phyloP scores from a whole-genome alignment of 345 rosid species.

The Diplotaxis tenuifolia region DNA sequence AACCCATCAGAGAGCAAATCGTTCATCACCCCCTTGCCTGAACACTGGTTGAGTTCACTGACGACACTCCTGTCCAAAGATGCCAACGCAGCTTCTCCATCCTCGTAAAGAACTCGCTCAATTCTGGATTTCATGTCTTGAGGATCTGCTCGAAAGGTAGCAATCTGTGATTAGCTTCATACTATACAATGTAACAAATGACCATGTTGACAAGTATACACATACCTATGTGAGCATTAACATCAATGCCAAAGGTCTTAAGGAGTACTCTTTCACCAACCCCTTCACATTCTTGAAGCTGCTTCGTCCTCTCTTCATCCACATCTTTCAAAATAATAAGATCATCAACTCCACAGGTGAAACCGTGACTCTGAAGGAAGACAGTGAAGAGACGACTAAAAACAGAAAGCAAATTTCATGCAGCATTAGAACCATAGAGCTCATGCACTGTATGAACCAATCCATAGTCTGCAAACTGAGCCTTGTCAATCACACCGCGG shows the following conservation, averaged over 20 bases:
- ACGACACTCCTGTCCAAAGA: constrained; percentile 75
- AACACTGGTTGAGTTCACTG: constrained; percentile 66
- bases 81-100: constrained; percentile 76
- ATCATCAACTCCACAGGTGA: constrained; percentile 97
- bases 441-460: constrained; percentile 90
- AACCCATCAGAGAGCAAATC: constrained; percentile 80
- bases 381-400: constrained; percentile 87
- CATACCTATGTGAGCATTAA: constrained; percentile 51
- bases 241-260: constrained; percentile 57
- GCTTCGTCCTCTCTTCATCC: constrained; percentile 66
- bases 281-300: constrained; percentile 69
- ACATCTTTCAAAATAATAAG: constrained; percentile 63
- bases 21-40: constrained; percentile 62
- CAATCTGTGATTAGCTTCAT: background rate
- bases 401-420: constrained; percentile 77
- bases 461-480: constrained; percentile 93
- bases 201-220: constrained; percentile 17
- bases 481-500: constrained; percentile 94
- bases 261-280: constrained; percentile 72
- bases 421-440: constrained; percentile 80
- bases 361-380: constrained; percentile 89
- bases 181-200: constrained; percentile 13
- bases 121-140: constrained; percentile 56
- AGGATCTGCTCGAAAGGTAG: constrained; percentile 51
- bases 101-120: constrained; percentile 67